These are phyloP conservation scores for Exidia glandulosa DNA, from an alignment of 768 basidiomycete species.

Conservation along the genomic window DNA sequence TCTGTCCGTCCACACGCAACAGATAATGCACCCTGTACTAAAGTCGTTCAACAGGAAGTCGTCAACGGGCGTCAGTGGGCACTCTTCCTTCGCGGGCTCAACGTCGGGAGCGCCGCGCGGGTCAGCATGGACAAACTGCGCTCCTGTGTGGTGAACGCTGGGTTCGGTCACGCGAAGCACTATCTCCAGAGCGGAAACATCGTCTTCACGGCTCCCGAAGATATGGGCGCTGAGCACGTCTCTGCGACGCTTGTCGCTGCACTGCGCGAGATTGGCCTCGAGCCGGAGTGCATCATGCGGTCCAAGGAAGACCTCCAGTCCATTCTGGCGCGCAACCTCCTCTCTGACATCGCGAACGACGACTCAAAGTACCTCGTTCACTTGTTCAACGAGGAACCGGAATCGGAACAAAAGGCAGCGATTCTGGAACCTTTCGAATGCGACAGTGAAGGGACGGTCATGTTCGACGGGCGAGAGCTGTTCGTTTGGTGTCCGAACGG, in stretches of 20 bases:
- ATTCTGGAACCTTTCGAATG: background rate
- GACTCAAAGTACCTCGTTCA: background rate
- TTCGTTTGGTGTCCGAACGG: too few relatives aligned
- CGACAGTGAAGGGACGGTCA: background rate
- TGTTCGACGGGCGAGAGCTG: too few relatives aligned
- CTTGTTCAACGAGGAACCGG: background rate
- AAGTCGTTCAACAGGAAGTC: too few relatives aligned
- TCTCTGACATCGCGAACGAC: background rate
- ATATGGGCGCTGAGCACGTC: too few relatives aligned
- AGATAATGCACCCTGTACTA: background rate
- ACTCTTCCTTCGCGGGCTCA: background rate
- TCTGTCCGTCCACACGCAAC: too few relatives aligned
- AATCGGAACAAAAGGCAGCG: background rate
- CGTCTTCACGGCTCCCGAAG: too few relatives aligned
- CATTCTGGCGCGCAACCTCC: background rate
- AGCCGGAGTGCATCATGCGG: background rate
- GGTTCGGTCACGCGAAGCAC: background rate
- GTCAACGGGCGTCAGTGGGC: background rate
- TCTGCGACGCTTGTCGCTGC: too few relatives aligned
- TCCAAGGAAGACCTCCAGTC: background rate
- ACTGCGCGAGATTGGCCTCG: too few relatives aligned
- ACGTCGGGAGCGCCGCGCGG: background rate
- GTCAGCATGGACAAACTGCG: background rate
- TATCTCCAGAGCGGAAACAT: background rate
- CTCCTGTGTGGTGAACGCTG: background rate